Conservation (phyloP, 768 basidiomycete genomes). For the Xerocomellus chrysenteron region DNA sequence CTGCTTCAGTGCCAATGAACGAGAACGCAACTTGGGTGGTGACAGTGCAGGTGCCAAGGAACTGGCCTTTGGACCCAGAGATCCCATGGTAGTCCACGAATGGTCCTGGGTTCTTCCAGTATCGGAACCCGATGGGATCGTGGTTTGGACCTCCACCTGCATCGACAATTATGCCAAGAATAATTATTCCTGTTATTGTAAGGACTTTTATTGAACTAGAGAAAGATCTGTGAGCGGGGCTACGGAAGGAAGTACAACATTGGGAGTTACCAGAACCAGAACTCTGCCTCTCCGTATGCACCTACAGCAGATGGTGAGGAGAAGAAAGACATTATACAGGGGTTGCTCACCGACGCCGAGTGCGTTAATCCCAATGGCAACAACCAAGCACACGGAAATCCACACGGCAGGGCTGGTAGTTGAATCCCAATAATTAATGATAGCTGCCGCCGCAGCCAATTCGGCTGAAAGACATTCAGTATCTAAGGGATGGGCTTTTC, state of each 20-base stretch:
- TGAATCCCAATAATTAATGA: neutral
- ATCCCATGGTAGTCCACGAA: neutral
- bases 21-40: neutral
- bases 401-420: neutral
- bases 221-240: neutral
- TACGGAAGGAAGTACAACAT: too few species aligned
- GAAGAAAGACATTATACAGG: neutral
- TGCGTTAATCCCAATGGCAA: conserved; percentile 1
- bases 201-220: conserved; percentile 3
- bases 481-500: neutral
- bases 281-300: conserved; percentile 6
- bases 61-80: neutral
- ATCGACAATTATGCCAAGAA: conserved; percentile 6
- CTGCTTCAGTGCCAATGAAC: neutral
- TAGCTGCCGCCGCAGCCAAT: neutral
- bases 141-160: conserved; percentile 1
- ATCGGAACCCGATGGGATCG: conserved; percentile 30
- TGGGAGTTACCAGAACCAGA: conserved; percentile 2
- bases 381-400: neutral
- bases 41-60: neutral
- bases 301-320: neutral
- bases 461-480: neutral
- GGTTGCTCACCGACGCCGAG: neutral
- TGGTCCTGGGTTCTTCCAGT: conserved; percentile 37
- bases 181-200: neutral